Evolutionary conservation across 129 eudicot genomes (phyloP), one percentile per base, ranked within the genome.

Genomic region (Tanacetum coccineum): DNA sequence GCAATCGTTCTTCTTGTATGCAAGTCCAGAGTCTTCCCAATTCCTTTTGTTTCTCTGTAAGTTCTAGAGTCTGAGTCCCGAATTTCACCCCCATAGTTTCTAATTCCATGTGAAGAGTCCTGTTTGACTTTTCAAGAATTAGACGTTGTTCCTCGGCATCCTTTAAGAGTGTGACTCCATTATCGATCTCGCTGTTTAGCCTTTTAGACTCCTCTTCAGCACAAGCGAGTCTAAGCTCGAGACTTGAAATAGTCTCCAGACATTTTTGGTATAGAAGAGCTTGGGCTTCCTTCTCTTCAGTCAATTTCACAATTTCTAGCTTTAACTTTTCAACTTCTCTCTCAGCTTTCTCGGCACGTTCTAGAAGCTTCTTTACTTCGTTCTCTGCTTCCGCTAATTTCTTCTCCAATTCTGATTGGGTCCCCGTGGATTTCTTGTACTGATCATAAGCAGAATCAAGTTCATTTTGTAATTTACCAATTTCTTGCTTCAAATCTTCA

Each of bases 11-110:
- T 75, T 93, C 99, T 79, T 93, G 99, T 50, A 93, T 68, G 62
- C 83, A 84, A 64, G 86, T 70, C 99, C 96, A 84, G 15, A 93
- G 83, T 68, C 90, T 86, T 73, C 99, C 99, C 57, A 88, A 65
- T 74, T 93, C 96, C 76, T 84, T 88, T 66, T 93, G 95, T 73
- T 88, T 93, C 70, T 93, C 96, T 0, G 83, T 84, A 22, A 93
- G 70, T 73, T 88, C 99, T 66, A 86, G 82, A 71, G 74, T 82
- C 67, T 89, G 93, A 75, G 56, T 70, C 3, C 77, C 89, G 77
- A 86, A 57, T 69, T 86, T 82, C 70, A 80, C 54, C 62, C 74
- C 78, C 78, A 82, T 73, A 2, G 89, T 73, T 25, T 75, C 95
- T 80, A 92, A 58, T 69, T 92, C 96, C 40, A 74, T 18, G 25